Base-by-base conservation (phyloP, 2,329 filamentous ascomycete genomes). In the Paecilomyces sp. region DNA sequence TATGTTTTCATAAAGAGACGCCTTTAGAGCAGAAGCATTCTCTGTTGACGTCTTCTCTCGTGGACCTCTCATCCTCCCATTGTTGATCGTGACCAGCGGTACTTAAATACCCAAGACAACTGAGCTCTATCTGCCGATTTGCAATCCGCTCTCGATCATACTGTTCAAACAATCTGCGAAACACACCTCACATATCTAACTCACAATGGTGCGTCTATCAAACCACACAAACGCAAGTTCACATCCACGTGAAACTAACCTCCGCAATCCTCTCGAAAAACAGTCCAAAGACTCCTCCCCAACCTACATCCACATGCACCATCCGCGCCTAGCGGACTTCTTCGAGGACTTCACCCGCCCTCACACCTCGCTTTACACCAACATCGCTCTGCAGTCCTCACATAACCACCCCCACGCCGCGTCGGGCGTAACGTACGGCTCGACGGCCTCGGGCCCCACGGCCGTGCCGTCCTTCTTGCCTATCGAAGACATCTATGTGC, bases 401-500 rank as follows among this genome's bases (percentile, higher is more conserved):
- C 13, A 47, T 18, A 47, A 59, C 52, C 51, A 52, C 61, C 52
- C 64, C 61, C 30, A 60, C 36, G n/a, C 36, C 55, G 18, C 60
- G 62, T 52, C 58, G 54, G 57, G 61, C 33, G 60, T 70, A 2
- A 69, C 68, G 1, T 74, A 72, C 63, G 70, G 68, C 41, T 68
- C 62, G 4, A 55, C 71, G 1, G 51, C 51, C 51, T 66, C 69
- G 1, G 68, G 71, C 1, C 66, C 67, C 5, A 63, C 75, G 1
- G 69, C 70, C 7, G 68, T 76, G 56, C 74, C 75, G 2, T 76
- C 74, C 3, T 79, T 74, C 68, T 70, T 81, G 7, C 79, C 80
- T n/a, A 74, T 80, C 58, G 85, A 88, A 69, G 82, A 85, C 54
- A 86, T 88, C 68, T 81, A 83, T 65, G 80, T 88, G 2, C 76